phyloP scores from a whole-genome alignment of 257 asterid genomes.

The Coffea canephora region DNA sequence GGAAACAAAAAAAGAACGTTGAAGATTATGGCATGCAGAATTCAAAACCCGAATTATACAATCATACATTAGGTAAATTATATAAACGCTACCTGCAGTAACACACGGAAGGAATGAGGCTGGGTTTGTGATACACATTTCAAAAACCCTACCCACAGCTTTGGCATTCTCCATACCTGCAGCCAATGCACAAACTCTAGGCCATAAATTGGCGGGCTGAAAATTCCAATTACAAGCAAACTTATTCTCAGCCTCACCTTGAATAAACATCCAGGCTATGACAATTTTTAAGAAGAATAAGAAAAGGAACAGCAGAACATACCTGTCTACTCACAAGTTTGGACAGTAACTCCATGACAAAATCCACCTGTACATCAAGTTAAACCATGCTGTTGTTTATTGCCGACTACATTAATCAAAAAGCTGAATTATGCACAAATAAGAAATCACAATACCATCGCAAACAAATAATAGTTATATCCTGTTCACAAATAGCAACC shows the following conservation, averaged over 20 bases:
- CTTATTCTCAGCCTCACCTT: neutral
- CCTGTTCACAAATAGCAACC: neutral
- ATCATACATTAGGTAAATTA: neutral
- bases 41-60: neutral
- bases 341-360: constrained; percentile 86
- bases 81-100: constrained; percentile 63
- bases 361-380: constrained; percentile 61
- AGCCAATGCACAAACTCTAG: constrained; percentile 25
- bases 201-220: neutral
- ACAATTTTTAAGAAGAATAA: neutral
- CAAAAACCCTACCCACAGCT: constrained; percentile 90
- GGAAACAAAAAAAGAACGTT: constrained; percentile 17
- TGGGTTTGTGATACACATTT: constrained; percentile 93
- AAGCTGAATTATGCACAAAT: neutral
- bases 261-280: neutral
- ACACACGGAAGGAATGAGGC: constrained; percentile 87
- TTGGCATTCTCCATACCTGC: constrained; percentile 96
- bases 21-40: constrained; percentile 7
- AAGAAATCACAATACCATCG: neutral
- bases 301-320: neutral
- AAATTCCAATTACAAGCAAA: neutral
- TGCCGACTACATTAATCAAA: neutral
- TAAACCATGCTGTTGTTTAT: constrained; percentile 21
- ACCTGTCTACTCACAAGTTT: constrained; percentile 88
- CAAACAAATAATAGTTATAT: neutral